These are phyloP conservation scores for Acanthamoeba lenticulata DNA, from an alignment of 208 protist species.

Conservation along the genomic window DNA sequence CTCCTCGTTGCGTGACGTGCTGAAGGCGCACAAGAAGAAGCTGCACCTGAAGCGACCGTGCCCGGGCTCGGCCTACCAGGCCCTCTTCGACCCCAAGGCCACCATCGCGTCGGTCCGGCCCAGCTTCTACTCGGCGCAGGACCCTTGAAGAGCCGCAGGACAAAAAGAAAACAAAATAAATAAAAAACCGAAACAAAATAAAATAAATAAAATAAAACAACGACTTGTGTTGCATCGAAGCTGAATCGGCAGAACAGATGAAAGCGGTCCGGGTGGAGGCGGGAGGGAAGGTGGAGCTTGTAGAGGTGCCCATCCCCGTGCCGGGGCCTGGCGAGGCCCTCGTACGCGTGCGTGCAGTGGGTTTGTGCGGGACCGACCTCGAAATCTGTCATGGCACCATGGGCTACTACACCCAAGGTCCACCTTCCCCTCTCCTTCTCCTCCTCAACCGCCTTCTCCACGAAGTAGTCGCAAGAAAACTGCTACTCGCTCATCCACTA, in stretches of 20 bases:
- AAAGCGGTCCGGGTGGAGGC: background rate
- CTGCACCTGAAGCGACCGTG: background rate
- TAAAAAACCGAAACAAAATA: no score
- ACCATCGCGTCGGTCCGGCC: background rate
- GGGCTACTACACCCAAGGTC: background rate
- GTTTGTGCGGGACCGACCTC: background rate
- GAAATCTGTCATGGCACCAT: background rate
- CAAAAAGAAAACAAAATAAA: no score
- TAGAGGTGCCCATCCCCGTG: background rate
- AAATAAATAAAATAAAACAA: no score
- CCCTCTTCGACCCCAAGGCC: conserved; percentile 51
- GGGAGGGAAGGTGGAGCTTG: background rate
- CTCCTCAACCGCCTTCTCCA: background rate
- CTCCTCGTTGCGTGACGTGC: background rate
- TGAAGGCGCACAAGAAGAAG: conserved; percentile 60
- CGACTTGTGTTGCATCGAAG: no score
- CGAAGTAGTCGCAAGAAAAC: background rate
- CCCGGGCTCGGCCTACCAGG: background rate
- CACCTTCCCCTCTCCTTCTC: background rate
- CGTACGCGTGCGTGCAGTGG: background rate
- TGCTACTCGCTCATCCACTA: background rate
- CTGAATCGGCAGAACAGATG: background rate
- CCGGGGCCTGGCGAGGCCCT: background rate
- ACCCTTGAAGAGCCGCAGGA: background rate
- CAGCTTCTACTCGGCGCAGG: background rate